Percentiles rank a stretch among this genome's conserved stretches.
Evolutionary conservation across 106 monocot species (phyloP).

Genomic region (Dendrobium chrysotoxum): DNA sequence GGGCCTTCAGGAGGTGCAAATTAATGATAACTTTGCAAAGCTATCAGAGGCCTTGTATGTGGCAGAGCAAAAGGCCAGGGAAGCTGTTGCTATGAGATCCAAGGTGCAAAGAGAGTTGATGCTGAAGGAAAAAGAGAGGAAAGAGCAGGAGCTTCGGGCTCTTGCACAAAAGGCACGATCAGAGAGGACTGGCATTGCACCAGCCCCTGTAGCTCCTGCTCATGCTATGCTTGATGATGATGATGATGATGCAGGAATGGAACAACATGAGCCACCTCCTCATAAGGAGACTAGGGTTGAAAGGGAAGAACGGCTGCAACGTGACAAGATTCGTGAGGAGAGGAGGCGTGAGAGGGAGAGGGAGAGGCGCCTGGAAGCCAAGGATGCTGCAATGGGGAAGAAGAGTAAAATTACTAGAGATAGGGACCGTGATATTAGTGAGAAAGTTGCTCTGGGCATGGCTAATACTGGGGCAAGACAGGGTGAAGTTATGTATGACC

Average conservation of each 20-base stretch:
- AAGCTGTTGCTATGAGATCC: constrained; percentile 88
- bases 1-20: constrained; percentile 96
- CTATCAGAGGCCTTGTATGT: constrained; percentile 88
- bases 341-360: constrained; percentile 86
- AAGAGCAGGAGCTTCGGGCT: constrained; percentile 85
- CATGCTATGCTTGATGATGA: constrained; percentile 26
- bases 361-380: constrained; percentile 82
- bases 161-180: constrained; percentile 81
- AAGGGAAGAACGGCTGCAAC: constrained; percentile 61
- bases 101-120: constrained; percentile 88
- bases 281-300: constrained; percentile 75
- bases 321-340: constrained; percentile 90
- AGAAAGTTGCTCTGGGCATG: constrained; percentile 97
- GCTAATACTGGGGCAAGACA: constrained; percentile 65
- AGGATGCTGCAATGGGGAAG: constrained; percentile 80
- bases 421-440: constrained; percentile 83
- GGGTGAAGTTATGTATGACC: constrained; percentile 94
- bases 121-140: constrained; percentile 92
- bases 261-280: constrained; percentile 21
- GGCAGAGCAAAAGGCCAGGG: constrained; percentile 91
- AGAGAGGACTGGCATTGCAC: constrained; percentile 75
- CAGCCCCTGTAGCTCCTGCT: constrained; percentile 40
- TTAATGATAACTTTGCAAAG: constrained; percentile 94
- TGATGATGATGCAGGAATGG: constrained; percentile 32
- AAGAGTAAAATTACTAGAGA: constrained; percentile 94